Evolutionary conservation across 169 alveolate species (phyloP), one percentile per base, ranked within the genome.

Genomic region (Plasmodium inui): DNA sequence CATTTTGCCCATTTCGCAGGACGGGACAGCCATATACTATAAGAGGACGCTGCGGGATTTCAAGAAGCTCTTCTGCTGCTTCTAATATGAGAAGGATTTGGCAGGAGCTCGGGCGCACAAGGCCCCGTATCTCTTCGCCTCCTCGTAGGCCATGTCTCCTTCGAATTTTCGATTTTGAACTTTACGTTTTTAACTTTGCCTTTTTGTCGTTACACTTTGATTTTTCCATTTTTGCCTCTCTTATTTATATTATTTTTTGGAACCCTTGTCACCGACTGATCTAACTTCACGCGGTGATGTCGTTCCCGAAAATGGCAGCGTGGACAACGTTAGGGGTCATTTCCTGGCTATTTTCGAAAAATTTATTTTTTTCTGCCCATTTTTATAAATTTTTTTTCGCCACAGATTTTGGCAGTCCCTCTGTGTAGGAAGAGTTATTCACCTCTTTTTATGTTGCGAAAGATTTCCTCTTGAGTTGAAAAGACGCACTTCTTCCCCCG

Each of bases 1-100:
- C 39, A 14, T 74, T 32, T 74, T n/a, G 32, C 41, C 5, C 76
- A 73, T 28, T 85, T 32, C n/a, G 19, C 78, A 85, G 90, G 94
- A 89, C 71, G 94, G 94, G 82, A 89, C 94, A 61, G 83, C 89
- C 37, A 89, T 89, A 89, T 89, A 89, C 50, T 89, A 89, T 74
- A 89, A n/a, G 44, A 41, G 90, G 72, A 80, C 32, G 41, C 30
- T 76, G 14, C 80, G 93, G 10, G 84, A 85, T 34, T 44, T 85
- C 39, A 85, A 74, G 80, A 85, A 85, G 28, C 2, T 74, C 26
- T 85, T 85, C 70, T 85, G 93, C 34, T 85, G 93, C 28, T 85
- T 46, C 30, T 85, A 85, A 53, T 44, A 7, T 70, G 39, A 10
- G 17, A 50, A 22, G 12, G 70, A 12, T 10, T 46, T 46, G n/a